Base-by-base conservation (phyloP, 1,284 basidiomycete genomes). In the Rhodotorula glutinis region DNA sequence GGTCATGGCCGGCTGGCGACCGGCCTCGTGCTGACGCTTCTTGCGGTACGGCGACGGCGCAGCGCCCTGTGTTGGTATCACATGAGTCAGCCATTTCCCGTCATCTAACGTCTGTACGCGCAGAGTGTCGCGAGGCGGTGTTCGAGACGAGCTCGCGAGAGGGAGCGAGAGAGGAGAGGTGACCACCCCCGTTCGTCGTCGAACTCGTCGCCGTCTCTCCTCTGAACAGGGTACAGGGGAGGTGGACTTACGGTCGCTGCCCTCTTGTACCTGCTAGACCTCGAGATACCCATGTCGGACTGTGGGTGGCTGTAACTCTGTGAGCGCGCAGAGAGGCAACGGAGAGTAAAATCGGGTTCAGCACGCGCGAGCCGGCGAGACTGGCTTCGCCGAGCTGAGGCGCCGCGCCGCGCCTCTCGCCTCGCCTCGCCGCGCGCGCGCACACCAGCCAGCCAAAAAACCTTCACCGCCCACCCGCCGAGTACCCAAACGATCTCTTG, bases 261-360 rank as follows among this genome's bases (percentile, higher is more conserved):
- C 80, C 92, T 90, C 83, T 96, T 96, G 86, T 96, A 91, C 80
- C 92, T 86, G 77, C 92, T 93, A 75, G 91, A 86, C 77, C 92
- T 88, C 78, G 92, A 89, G 80, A 96, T 96, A 69, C 73, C 67
- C 73, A 69, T 74, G 53, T 21, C 16, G n/a, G 21, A 40, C 38
- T 51, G 40, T 23, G 21, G 63, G 53, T n/a, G 63, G 53, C 47
- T 25, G 52, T 57, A 55, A 51, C 47, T 53, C 44, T 54, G 57
- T 29, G 44, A 57, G 57, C 23, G 43, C 38, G 46, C 53, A n/a
- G 30, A 38, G 57, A 21, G 25, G 51, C 29, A 47, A 43, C 25
- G 25, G 27, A n/a, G 43, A 53, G 30, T 33, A 29, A 21, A 30
- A 53, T 38, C 33, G 33, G 33, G 33, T 38, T 38, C 33, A 38